Conservation (phyloP, 495 filamentous ascomycete genomes). For the Penicillium roqueforti region DNA sequence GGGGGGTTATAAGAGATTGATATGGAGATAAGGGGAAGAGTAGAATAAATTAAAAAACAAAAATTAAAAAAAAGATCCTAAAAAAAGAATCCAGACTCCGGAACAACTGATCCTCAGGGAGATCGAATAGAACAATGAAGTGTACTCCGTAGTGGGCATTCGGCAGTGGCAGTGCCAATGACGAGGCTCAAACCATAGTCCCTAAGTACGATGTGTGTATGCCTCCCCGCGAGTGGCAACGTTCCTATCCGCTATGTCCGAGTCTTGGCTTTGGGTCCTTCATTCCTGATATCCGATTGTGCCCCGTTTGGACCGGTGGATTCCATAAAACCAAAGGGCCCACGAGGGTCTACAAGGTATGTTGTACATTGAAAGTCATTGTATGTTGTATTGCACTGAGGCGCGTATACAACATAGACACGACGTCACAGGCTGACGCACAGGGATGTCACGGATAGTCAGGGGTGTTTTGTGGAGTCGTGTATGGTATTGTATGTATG, state of each 20-base stretch:
- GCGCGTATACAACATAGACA: constrained; percentile 9
- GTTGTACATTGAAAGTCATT: background rate
- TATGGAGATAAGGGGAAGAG: constrained; percentile 20
- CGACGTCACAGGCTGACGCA: constrained; percentile 33
- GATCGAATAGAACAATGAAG: constrained; percentile 15
- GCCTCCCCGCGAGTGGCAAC: constrained; percentile 25
- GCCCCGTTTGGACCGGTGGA: background rate
- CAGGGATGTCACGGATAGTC: constrained; percentile 23
- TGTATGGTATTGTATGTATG: background rate
- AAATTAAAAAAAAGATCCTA: constrained; percentile 9
- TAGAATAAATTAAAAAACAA: constrained; percentile 1
- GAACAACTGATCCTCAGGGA: constrained; percentile 5
- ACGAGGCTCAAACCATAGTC: constrained; percentile 11
- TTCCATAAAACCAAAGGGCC: background rate
- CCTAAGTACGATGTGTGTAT: background rate
- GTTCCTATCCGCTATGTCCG: constrained; percentile 12
- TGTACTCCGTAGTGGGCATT: constrained; percentile 15
- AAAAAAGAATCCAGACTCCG: constrained; percentile 10
- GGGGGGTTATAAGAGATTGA: constrained; percentile 10
- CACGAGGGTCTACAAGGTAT: background rate
- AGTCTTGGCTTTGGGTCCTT: constrained; percentile 11
- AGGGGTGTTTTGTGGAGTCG: constrained; percentile 18
- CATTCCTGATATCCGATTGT: constrained; percentile 1
- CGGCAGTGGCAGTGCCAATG: constrained; percentile 19
- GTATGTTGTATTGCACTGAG: background rate